A percentile compares a stretch with the other conserved stretches of the same genome.
Conservation (phyloP, 2,329 filamentous ascomycete species). For the Fusarium humuli region DNA sequence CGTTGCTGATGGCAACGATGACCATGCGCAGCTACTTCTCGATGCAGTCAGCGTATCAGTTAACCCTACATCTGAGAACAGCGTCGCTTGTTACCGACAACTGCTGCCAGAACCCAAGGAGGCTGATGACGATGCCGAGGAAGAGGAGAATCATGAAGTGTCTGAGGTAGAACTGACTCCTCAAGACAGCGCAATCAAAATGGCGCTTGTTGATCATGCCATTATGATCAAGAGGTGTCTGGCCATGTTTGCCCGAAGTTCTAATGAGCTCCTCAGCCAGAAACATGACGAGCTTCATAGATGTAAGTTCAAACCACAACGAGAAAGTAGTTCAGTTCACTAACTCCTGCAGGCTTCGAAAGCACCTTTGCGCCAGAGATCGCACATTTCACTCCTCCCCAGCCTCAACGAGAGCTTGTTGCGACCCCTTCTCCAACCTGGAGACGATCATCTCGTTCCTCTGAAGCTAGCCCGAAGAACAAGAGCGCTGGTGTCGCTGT, state of each 20-base stretch:
- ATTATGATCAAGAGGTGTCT: slow-evolving; percentile 88
- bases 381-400: slow-evolving; percentile 67
- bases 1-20: slow-evolving; percentile 77
- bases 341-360: slow-evolving; percentile 65
- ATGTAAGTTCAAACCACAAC: slow-evolving; percentile 63
- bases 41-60: slow-evolving; percentile 83
- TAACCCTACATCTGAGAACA: slow-evolving; percentile 78
- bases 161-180: slow-evolving; percentile 63
- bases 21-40: slow-evolving; percentile 74
- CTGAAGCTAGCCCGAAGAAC: slow-evolving; percentile 52
- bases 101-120: slow-evolving; percentile 70
- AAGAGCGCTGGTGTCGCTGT: slow-evolving; percentile 51
- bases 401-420: slow-evolving; percentile 56
- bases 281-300: slow-evolving; percentile 70
- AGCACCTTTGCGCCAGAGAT: slow-evolving; percentile 74
- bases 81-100: slow-evolving; percentile 80
- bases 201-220: slow-evolving; percentile 89
- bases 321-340: background rate
- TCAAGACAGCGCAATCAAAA: slow-evolving; percentile 82
- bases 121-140: slow-evolving; percentile 56
- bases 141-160: slow-evolving; percentile 56
- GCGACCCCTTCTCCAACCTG: slow-evolving; percentile 59
- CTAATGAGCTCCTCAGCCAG: slow-evolving; percentile 67
- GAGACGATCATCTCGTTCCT: slow-evolving; percentile 62
- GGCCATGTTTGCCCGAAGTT: slow-evolving; percentile 73